Base-by-base conservation (phyloP, 805 yeast species). In the Candida nitratophila region DNA sequence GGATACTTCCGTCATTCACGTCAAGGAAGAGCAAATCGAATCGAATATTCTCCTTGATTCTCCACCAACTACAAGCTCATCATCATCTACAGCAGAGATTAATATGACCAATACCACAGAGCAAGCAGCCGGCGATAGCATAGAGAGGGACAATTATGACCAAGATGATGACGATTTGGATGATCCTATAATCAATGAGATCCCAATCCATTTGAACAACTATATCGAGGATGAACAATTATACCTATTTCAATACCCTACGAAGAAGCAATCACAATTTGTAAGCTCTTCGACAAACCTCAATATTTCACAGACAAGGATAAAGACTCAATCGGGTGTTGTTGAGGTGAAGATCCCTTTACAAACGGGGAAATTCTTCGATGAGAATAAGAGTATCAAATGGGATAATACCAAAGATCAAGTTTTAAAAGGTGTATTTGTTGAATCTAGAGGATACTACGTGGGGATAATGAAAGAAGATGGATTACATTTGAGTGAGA, bases 301-400 rank as follows among this genome's bases (percentile, higher is more conserved):
- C 8, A 33, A 29, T 16, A 44, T 35, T 11, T 38, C 44, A 31
- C 38, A 42, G 20, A 31, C 36, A 17, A 20, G 27, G 44, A 36
- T 60, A 84, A 47, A 91, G 89, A 55, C 76, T 76, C 1, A 72
- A 24, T 71, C 87, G 1, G 76, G 79, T 2, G 70, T 80, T 12
- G 65, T 93, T 47, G 95, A 87, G 58, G 73, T 90, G 32, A 86
- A 83, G 47, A 67, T 86, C 7, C 95, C 96, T 14, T 64, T 87
- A 41, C 83, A 83, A 43, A 83, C 86, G 0, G 54, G 67, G 6
- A 73, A 72, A 37, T 88, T 84, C 54, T 86, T 79, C 56, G 91
- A 89, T 57, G 71, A 66, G 36, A 65, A 71, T 12, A 82, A 81
- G 53, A 71, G 83, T 7, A 79, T 71, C 21, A 73, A 75, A 43